Base-by-base conservation (phyloP, 2,329 filamentous ascomycete genomes). In the Ascosphaera aggregata region DNA sequence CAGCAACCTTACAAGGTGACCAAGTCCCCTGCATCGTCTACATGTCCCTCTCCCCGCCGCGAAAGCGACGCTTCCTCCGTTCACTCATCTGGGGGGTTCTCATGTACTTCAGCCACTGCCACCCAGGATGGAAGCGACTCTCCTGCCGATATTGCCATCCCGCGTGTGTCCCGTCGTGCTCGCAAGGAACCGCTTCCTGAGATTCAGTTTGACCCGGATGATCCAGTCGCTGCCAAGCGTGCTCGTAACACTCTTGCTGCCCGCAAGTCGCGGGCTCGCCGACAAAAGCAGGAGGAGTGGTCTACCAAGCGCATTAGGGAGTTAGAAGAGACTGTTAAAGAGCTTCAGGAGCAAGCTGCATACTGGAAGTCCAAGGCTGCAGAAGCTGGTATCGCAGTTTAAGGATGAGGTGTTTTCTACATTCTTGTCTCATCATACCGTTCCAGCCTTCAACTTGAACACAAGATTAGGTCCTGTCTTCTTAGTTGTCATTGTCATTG, bases 221-320 rank as follows among this genome's bases (percentile, higher is more conserved):
- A 94, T 51, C 70, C 69, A 8, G 56, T 78, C n/a, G 82, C 81
- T 16, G 71, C 85, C 66, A 94, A 94, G 73, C 80, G 86, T 55
- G 85, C 84, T 38, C 78, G 84, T 47, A 95, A 94, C 57, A 92
- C 84, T 7, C 70, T 91, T 55, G 86, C 86, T 15, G 86, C 86
- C 49, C 82, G 86, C 47, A 93, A 93, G 62, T 93, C 84, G 43
- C 76, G 86, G 39, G 76, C 82, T 51, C 76, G 82, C 47, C 93
- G 93, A 64, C 73, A 80, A 41, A 67, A 77, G 54, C 71, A 76
- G 48, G 66, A 86, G 43, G 74, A 80, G 41, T 71, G 74, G 42
- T 65, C 93, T 36, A 79, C 91, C 62, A 67, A 68, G 31, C 66
- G 71, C 50, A 84, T 92, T 50, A 66, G 63, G 15, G 73, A 78